Conservation (phyloP, 495 filamentous ascomycete species). For the Lichenothelia convexa region DNA sequence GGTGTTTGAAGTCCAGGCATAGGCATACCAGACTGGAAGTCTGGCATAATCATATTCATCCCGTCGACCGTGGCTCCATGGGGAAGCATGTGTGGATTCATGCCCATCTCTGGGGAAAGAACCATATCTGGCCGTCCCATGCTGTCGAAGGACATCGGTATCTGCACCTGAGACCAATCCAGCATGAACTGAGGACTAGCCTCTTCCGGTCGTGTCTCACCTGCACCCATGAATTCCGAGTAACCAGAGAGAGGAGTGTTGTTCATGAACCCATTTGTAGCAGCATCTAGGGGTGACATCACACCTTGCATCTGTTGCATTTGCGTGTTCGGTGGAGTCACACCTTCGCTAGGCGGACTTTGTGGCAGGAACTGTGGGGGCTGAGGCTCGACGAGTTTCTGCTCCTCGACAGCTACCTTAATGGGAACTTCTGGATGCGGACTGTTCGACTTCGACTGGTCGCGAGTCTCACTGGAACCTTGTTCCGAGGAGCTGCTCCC, state of each 20-base stretch:
- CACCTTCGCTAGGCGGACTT: conserved; percentile 13
- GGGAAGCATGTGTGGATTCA: conserved; percentile 24
- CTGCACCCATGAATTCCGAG: conserved; percentile 14
- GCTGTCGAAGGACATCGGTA: conserved; percentile 17
- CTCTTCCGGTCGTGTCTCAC: conserved; percentile 13
- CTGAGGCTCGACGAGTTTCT: conserved; percentile 7
- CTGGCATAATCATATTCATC: conserved; percentile 18
- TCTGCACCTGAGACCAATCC: conserved; percentile 21
- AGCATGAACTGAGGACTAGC: conserved; percentile 21
- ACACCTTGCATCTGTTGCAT: conserved; percentile 5
- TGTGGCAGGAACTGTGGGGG: conserved; percentile 16
- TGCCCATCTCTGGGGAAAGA: conserved; percentile 14
- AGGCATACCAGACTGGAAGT: conserved; percentile 10
- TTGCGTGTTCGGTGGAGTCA: conserved; percentile 4
- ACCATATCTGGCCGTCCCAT: conserved; percentile 18
- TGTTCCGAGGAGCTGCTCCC: conserved; percentile 11
- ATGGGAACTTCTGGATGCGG: conserved; percentile 5
- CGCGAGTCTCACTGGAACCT: conserved; percentile 1
- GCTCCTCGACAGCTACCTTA: not conserved
- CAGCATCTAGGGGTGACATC: conserved; percentile 15
- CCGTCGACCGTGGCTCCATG: conserved; percentile 12
- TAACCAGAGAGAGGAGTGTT: conserved; percentile 19
- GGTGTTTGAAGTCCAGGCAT: conserved; percentile 13
- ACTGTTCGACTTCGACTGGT: conserved; percentile 2
- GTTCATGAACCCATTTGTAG: conserved; percentile 15